Evolutionary conservation across 768 basidiomycete species (phyloP).

Genomic region (Leccinum olivaceopallidum): DNA sequence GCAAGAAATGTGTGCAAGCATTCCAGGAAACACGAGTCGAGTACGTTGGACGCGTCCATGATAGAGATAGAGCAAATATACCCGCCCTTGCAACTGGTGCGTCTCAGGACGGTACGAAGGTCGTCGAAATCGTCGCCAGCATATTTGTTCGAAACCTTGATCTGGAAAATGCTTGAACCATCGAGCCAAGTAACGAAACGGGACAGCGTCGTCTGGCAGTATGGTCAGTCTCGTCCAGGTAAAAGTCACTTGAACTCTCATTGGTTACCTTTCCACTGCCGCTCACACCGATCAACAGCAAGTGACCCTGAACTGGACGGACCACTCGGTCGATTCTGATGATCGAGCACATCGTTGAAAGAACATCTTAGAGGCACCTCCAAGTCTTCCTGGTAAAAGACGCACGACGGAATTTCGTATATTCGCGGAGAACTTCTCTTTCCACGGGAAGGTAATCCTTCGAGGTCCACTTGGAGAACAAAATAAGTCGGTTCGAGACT

Average conservation of each 20-base stretch:
- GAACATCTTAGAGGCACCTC: constrained; percentile 87
- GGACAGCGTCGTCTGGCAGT: constrained; percentile 85
- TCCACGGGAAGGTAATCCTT: constrained; percentile 96
- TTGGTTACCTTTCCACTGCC: constrained; percentile 91
- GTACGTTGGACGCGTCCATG: constrained; percentile 99
- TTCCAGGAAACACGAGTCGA: constrained; percentile 98
- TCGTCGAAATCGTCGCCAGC: constrained; percentile 99
- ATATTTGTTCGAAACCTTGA: constrained; percentile 99
- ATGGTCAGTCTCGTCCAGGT: constrained; percentile 16
- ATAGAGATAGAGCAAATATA: constrained; percentile 90
- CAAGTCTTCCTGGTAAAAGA: constrained; percentile 99
- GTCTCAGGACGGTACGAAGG: constrained; percentile 89
- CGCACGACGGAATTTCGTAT: constrained; percentile 94
- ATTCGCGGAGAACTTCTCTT: constrained; percentile 89
- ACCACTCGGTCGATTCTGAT: constrained; percentile 99
- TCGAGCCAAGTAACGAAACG: constrained; percentile 99
- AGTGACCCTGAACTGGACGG: constrained; percentile 96
- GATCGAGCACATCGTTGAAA: constrained; percentile 99
- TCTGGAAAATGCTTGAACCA: constrained; percentile 97
- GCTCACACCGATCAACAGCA: constrained; percentile 95
- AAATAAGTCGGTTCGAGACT: constrained; percentile 82
- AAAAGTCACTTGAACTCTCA: neutral
- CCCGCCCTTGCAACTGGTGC: constrained; percentile 97
- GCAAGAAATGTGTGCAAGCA: constrained; percentile 99
- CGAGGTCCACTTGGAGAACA: constrained; percentile 99